Evolutionary conservation across 2,329 filamentous ascomycete species (phyloP).

Genomic region (Ophiostoma perfectum): DNA sequence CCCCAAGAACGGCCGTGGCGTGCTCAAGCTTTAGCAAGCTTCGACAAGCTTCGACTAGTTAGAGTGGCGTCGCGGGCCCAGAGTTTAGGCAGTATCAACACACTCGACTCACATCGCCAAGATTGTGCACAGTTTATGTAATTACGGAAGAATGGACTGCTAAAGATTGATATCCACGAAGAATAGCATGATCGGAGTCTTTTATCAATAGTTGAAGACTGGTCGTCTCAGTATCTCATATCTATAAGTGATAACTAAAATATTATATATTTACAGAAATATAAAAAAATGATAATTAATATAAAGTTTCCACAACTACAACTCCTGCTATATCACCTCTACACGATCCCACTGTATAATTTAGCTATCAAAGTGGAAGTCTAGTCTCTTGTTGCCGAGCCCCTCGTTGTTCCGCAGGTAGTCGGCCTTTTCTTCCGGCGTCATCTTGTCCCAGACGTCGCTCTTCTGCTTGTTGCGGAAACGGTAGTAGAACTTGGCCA

Average conservation of each 20-base stretch:
- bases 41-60: neutral
- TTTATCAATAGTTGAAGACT: no score
- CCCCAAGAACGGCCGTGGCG: neutral
- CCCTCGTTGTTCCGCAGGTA: conserved; percentile 45
- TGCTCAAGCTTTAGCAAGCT: conserved; percentile 9
- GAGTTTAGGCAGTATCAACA: no score
- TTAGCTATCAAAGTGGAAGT: conserved; percentile 36
- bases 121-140: no score
- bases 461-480: conserved; percentile 45
- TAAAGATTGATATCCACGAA: no score
- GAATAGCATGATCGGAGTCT: no score
- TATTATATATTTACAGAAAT: no score
- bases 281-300: no score
- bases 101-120: no score
- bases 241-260: no score
- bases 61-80: no score
- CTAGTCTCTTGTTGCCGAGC: conserved; percentile 41
- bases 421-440: conserved; percentile 41
- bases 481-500: conserved; percentile 44
- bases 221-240: no score
- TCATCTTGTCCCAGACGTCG: conserved; percentile 45
- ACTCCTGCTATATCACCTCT: neutral
- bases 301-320: neutral
- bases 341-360: neutral
- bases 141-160: no score